Evolutionary conservation across 305 asterid species (phyloP).

Genomic region (Fraxinus dipetala): DNA sequence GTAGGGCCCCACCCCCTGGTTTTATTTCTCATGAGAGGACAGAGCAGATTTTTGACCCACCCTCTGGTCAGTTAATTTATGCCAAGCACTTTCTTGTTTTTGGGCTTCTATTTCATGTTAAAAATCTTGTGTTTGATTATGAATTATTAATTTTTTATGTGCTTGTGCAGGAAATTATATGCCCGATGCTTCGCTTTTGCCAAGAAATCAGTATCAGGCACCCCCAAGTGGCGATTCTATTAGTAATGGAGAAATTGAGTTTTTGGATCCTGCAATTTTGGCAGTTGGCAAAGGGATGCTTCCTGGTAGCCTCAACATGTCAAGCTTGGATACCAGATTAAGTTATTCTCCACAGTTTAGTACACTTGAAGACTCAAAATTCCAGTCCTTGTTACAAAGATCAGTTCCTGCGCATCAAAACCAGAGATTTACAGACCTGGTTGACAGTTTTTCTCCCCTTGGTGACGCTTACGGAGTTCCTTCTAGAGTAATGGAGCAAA

Average conservation of each 20-base stretch:
- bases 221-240: conserved; percentile 42
- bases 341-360: conserved; percentile 53
- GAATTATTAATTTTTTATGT: not conserved
- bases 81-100: not conserved
- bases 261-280: conserved; percentile 92
- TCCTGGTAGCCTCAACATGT: conserved; percentile 49
- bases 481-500: conserved; percentile 64
- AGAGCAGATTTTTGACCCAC: conserved; percentile 40
- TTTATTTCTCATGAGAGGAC: conserved; percentile 70
- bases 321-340: conserved; percentile 56
- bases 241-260: conserved; percentile 64
- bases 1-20: conserved; percentile 92
- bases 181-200: conserved; percentile 45
- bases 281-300: conserved; percentile 91
- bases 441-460: conserved; percentile 46
- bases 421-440: conserved; percentile 53
- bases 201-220: conserved; percentile 55
- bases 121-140: not conserved
- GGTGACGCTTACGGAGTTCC: conserved; percentile 61
- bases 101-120: not conserved
- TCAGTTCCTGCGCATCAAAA: conserved; percentile 64
- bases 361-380: conserved; percentile 58
- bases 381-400: conserved; percentile 64
- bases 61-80: conserved; percentile 49
- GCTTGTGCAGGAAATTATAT: conserved; percentile 56